Evolutionary conservation across 768 basidiomycete species (phyloP), one percentile per base, ranked within the genome.

Genomic region (Agrocybe praecox): DNA sequence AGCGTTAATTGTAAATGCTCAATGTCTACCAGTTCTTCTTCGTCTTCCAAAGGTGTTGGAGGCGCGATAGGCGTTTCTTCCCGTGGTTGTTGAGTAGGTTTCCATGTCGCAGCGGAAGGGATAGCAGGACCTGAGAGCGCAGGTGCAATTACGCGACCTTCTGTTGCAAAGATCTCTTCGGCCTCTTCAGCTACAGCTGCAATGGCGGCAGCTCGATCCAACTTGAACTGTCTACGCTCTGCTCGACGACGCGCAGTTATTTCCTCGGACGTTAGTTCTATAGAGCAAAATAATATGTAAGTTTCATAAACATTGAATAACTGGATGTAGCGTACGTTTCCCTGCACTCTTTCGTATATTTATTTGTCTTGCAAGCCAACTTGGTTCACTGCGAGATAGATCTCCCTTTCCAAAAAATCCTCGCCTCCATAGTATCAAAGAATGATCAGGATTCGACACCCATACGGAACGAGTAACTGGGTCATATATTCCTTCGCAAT

Each of bases 401-500:
- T 91, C 90, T 1, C 97, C 97, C 71, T 99, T 99, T 21, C 97
- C 97, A 70, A 98, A 99, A 75, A 98, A 98, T 0, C 97, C 97
- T 57, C 90, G 75, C 46, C 84, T 77, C 92, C 97, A 99, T 34
- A 98, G 79, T 5, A 88, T 73, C 60, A 78, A 78, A 44, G 86
- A 85, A 67, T 94, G 85, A 21, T 72, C 78, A 23, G 76, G 71
- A 55, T 87, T 80, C 0, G 81, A 75, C 2, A 98, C 80, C 94
- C 94, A 97, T 9, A 98, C 90, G 0, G 92, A 92, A n/a, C 86
- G 85, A 15, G 95, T 94, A 2, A 80, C 65, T 6, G 81, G 72
- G 67, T 98, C 96, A 60, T 91, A 89, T 8, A 86, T 68, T 8
- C 92, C 95, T 61, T 85, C 82, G 64, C 87, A 90, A 40, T 86